Evolutionary conservation across 768 basidiomycete genomes (phyloP), one percentile per base, ranked within the genome.

Genomic region (Pulveroboletus ravenelii): DNA sequence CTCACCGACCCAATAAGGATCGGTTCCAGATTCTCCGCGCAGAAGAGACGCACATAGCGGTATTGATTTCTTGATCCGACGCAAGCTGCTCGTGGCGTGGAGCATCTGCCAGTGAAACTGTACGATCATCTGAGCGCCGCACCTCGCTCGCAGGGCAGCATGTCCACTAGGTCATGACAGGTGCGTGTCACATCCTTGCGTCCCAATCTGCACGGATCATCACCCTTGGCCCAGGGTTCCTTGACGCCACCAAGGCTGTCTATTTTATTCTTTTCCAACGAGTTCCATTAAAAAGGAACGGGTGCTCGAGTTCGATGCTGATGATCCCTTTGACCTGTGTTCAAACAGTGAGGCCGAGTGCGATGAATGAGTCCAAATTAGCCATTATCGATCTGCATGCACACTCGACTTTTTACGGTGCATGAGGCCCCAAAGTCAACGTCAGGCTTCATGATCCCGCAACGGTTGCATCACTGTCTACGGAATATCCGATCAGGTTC

Each of bases 311-410:
- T 29, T 41, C 14, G 14, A n/a, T 38, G 8, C 15, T 10, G 13
- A 18, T 14, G 41, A 45, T 14, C 23, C 18, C 25, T 17, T 41
- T 34, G 34, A 38, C 42, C 9, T 23, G 3, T 6, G 18, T 30
- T 29, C 25, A 31, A 3, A 17, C 30, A 9, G 14, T 35, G 44
- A 17, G 10, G 17, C 38, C 55, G 45, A 25, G 27, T 20, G 9
- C n/a, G 35, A 43, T 41, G 47, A 51, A 36, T 17, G 15, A 27
- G 15, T 31, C 25, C 7, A 18, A 30, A 34, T 17, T 3, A 6
- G 10, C 31, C 27, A 58, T 31, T 35, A 48, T 59, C 42, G 46
- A 35, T 48, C 38, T 32, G 41, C 38, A 42, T 6, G 17, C 53
- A 15, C 27, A 42, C 13, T 45, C 17, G 15, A 35, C 41, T 36